Percentiles rank a stretch among this genome's conserved stretches.
Conservation (phyloP, 139 green algal species). For the Marvania coccoides region DNA sequence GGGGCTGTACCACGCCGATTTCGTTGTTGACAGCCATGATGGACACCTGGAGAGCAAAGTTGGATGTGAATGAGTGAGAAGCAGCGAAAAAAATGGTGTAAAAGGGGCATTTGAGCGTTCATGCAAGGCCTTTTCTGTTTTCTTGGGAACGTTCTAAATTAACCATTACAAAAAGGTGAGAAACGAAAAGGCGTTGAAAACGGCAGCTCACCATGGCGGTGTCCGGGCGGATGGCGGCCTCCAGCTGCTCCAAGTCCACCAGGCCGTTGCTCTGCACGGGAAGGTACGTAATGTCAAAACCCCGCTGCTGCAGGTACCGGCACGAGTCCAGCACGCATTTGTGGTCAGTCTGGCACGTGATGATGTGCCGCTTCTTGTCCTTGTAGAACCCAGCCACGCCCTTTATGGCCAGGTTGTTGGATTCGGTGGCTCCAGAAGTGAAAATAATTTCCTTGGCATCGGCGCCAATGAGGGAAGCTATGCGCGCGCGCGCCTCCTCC, state of each 20-base stretch:
- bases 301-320: conserved; percentile 80
- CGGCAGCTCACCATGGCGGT: conserved; percentile 81
- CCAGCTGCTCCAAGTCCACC: conserved; percentile 73
- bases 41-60: conserved; percentile 21
- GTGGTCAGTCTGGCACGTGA: conserved; percentile 82
- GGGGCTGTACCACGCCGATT: conserved; percentile 89
- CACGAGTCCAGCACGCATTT: conserved; percentile 98
- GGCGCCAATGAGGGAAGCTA: conserved; percentile 81
- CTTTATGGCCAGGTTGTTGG: conserved; percentile 98
- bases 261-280: conserved; percentile 81
- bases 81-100: too few relatives aligned
- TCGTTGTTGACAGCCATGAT: conserved; percentile 99
- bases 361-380: conserved; percentile 92
- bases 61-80: too few relatives aligned
- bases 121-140: too few relatives aligned
- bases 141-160: too few relatives aligned
- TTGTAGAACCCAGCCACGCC: conserved; percentile 90
- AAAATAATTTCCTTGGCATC: conserved; percentile 98
- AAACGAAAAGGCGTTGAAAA: too few relatives aligned
- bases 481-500: conserved; percentile 75
- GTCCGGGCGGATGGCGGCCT: conserved; percentile 71
- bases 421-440: conserved; percentile 94
- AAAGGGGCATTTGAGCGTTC: too few relatives aligned
- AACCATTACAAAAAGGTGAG: too few relatives aligned
- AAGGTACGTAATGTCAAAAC: conserved; percentile 93